phyloP scores from a whole-genome alignment of 306 rosid genomes.

The Citrullus mucosospermus region DNA sequence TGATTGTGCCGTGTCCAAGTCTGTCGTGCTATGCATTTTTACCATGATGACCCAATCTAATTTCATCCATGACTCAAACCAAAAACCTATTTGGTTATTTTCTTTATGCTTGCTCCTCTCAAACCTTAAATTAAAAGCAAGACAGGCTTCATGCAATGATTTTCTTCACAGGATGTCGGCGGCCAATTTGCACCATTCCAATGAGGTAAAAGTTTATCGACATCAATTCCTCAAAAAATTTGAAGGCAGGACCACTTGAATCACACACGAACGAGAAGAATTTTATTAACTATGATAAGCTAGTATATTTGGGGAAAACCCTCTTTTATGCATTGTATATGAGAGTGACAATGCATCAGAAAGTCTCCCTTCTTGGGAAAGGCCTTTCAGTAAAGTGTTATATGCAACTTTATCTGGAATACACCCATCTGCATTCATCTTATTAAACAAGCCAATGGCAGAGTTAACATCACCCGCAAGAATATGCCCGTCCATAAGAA shows the following conservation, averaged over 20 bases:
- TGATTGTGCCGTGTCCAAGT: background rate
- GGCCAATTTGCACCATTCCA: background rate
- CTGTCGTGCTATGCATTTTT: background rate
- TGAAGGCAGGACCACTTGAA: background rate
- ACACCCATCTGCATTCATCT: constrained; percentile 26
- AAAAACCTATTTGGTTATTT: background rate
- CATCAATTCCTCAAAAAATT: background rate
- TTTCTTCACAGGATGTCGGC: background rate
- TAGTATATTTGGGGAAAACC: background rate
- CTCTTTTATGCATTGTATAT: constrained; percentile 2
- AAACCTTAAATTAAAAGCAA: background rate
- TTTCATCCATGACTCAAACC: background rate
- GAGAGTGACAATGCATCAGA: constrained; percentile 4
- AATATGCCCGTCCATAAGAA: constrained; percentile 28
- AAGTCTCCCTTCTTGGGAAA: background rate
- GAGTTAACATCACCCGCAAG: constrained; percentile 21
- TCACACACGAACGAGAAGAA: background rate
- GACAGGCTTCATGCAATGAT: background rate
- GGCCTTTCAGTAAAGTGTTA: constrained; percentile 27
- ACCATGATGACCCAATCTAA: background rate
- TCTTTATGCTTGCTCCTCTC: background rate
- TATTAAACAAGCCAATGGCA: constrained; percentile 27
- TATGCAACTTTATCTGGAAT: constrained; percentile 23
- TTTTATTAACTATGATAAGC: background rate
- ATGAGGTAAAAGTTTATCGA: background rate